Base-by-base conservation (phyloP, 148 eudicot species). In the Talinum fruticosum region DNA sequence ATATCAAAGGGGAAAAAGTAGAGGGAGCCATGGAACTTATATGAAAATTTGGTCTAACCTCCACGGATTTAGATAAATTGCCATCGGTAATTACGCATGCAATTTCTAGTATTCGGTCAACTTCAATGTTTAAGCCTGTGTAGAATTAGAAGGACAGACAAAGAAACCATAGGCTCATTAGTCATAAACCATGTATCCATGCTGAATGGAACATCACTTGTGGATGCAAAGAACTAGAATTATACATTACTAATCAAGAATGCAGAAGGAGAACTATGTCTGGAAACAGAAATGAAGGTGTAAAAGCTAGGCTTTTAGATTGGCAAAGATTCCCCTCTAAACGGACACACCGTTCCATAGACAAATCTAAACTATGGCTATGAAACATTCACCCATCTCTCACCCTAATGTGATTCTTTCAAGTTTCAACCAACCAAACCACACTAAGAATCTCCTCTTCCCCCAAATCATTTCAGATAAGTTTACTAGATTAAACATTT, bases 41-140 rank as follows among this genome's bases (percentile, higher is more conserved):
- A 66, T 54, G 65, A 34, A 69, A 54, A 78, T 67, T 23, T 70
- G 44, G 16, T 28, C 81, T 78, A 82, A 95, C 98, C 97, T 95
- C 97, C 70, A 92, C 86, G 45, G 85, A 85, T 80, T 89, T 87
- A 69, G 87, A 89, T 85, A 95, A 85, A 74, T 71, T 89, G 73
- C 97, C 98, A 86, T 95, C 91, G 2, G 98, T 92, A 70, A 95
- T 85, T 36, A 95, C 78, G 79, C 98, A 95, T 59, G 98, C 97
- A 73, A 95, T 95, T 87, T 95, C 98, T 83, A 95, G 37, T 74
- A 95, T 91, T 80, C 96, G 85, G 85, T 95, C 98, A 75, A 84
- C 85, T 87, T 95, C 97, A 78, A 87, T 78, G 83, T 91, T 77
- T 71, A 95, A 80, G 80, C 98, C 98, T 94, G 87, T 84, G 87